phyloP scores from a whole-genome alignment of 345 rosid genomes.

The Geranium rotundifolium region DNA sequence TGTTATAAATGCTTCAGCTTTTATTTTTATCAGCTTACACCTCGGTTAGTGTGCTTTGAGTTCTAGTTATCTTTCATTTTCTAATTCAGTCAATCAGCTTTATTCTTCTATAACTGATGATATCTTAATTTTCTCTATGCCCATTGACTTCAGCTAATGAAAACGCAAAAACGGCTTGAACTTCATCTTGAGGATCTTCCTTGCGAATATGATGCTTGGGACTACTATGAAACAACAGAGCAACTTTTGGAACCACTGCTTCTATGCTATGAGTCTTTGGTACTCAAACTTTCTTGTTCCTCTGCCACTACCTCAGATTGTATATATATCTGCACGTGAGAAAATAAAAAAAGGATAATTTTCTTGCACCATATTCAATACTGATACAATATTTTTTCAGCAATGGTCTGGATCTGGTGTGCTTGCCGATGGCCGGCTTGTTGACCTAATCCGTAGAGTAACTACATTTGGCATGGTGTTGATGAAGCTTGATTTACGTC shows the following conservation, averaged over 20 bases:
- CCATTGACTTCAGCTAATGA: slow-evolving; percentile 57
- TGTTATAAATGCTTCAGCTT: too few species aligned
- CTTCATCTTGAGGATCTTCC: slow-evolving; percentile 90
- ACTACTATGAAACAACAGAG: slow-evolving; percentile 69
- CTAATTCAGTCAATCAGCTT: neutral
- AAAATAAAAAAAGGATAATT: too few species aligned
- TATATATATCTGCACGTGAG: too few species aligned
- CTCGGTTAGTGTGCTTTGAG: too few species aligned
- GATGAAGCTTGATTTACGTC: slow-evolving; percentile 95
- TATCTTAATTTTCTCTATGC: neutral
- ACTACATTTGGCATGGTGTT: slow-evolving; percentile 84
- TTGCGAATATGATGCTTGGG: slow-evolving; percentile 66
- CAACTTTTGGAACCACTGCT: slow-evolving; percentile 82
- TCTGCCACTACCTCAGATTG: too few species aligned
- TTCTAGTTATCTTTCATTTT: too few species aligned
- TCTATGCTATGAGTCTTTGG: slow-evolving; percentile 82
- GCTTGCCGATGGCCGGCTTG: slow-evolving; percentile 86
- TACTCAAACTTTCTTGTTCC: slow-evolving; percentile 6
- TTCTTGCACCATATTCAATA: neutral
- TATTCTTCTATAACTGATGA: neutral
- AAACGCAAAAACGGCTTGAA: slow-evolving; percentile 66
- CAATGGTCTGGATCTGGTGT: slow-evolving; percentile 86
- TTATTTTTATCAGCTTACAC: too few species aligned
- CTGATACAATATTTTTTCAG: slow-evolving; percentile 25
- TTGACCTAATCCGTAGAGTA: slow-evolving; percentile 88